Evolutionary conservation across 2,329 filamentous ascomycete genomes (phyloP), one percentile per base, ranked within the genome.

Genomic region (Cladosporium sp.): DNA sequence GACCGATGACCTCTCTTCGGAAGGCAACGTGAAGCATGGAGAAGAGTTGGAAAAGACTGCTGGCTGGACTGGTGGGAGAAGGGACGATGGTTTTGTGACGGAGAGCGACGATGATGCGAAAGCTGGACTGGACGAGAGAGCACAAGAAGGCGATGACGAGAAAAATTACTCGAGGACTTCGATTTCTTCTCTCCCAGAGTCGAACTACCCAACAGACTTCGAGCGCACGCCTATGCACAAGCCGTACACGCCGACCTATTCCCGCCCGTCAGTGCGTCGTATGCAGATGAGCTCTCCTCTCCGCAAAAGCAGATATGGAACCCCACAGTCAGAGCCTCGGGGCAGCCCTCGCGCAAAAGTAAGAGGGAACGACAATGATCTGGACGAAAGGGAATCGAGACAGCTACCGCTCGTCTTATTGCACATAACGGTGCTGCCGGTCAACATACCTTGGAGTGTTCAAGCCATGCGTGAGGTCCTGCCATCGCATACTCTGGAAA

Each of bases 361-460:
- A 32, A 32, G 56, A 14, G 35, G 35, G 8, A 14, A 9, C n/a
- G 56, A 55, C 3, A 57, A 54, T 18, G 56, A 58, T 19, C 22
- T 33, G 2, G 16, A 42, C n/a, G 51, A 51, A 14, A 51, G 50
- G 11, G 56, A 59, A 18, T 56, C 56, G 43, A 58, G 59, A 35
- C 56, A 61, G 9, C 62, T 62, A n/a, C 88, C 88, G 2, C 76
- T 93, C 2, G 86, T 93, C 1, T 74, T 93, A 43, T 74, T 93
- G 3, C 88, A 93, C 61, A 84, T 88, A 34, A 91, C 87, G 0
- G 74, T 92, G 0, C 72, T 93, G 4, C 87, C 88, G 0, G 74
- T 89, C 9, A 76, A 82, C 38, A 81, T 85, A 74, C 74, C 77
- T 1, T 90, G 85, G 43, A 72, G 75, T 3, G 68, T 72, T 49